Base-by-base conservation (phyloP, 495 filamentous ascomycete genomes). In the Pyrenula massariospora region DNA sequence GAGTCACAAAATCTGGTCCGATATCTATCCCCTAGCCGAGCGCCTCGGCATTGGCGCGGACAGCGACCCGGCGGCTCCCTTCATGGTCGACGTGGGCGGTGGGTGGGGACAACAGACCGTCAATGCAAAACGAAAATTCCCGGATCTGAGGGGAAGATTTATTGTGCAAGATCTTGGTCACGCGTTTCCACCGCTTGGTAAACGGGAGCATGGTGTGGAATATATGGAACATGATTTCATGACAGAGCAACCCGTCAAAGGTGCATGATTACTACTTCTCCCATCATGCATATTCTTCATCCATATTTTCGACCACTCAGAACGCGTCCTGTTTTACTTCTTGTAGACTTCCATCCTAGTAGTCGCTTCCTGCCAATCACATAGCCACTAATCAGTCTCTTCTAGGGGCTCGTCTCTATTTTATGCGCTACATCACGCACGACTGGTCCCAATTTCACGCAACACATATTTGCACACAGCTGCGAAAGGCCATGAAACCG, bases 161-260 rank as follows among this genome's bases (percentile, higher is more conserved):
- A 60, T 83, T 8, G 56, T 83, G 2, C 76, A 82, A 58, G 80
- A 82, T 60, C 66, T 73, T 1, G 65, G 70, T 3, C 51, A 67
- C 21, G 68, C 73, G 0, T 58, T 77, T 25, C 64, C 67, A 12
- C 61, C 65, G 21, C 62, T 70, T 2, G 53, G 62, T 19, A 55
- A 60, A 5, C 59, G 72, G 2, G 59, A 64, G 25, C 53, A 60
- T 22, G 65, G 63, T 22, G 63, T 71, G 36, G 69, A 73, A 50
- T 57, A 58, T 21, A 56, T 65, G 62, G 60, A 64, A 12, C 67
- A 76, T 56, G 69, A 78, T 53, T 75, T 78, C 57, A 73, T 73
- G 54, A 67, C 58, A 8, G 58, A 62, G 20, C 72, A 76, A 55
- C 70, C 75, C 5, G 58, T 79, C 2, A 67, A 73, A 58, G 77